phyloP scores from a whole-genome alignment of 805 yeast genomes.

The Ogataea saltuana region DNA sequence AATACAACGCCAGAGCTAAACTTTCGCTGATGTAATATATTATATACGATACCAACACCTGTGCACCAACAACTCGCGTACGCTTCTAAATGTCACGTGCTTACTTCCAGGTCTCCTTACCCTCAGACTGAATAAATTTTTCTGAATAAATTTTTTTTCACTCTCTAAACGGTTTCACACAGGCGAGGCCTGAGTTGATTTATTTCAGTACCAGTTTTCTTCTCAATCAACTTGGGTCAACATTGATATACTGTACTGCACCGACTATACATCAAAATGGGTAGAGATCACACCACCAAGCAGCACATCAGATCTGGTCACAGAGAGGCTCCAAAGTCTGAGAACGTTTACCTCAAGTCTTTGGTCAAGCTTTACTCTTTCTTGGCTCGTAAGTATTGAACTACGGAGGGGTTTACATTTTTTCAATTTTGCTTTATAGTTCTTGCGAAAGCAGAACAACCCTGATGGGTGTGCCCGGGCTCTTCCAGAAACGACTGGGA shows the following conservation, averaged over 20 bases:
- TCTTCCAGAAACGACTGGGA: conserved; percentile 7
- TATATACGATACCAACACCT: neutral
- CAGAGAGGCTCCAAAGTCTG: conserved; percentile 99
- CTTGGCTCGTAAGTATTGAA: conserved; percentile 91
- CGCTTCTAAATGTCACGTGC: conserved; percentile 3
- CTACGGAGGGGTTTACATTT: conserved; percentile 8
- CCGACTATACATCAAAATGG: conserved; percentile 56
- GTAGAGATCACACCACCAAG: conserved; percentile 95
- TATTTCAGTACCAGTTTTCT: neutral
- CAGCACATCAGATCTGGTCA: conserved; percentile 95
- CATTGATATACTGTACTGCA: neutral
- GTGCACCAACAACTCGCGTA: neutral
- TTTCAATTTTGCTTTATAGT: conserved; percentile 28
- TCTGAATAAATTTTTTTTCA: neutral
- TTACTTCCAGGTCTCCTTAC: neutral
- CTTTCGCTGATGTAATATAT: neutral
- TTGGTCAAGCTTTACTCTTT: conserved; percentile 97
- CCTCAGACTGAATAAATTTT: conserved; percentile 4
- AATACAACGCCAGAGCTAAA: neutral
- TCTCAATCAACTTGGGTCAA: neutral
- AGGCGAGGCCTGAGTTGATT: neutral
- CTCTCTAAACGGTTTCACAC: conserved; percentile 4
- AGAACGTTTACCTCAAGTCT: conserved; percentile 97
- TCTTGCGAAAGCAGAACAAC: conserved; percentile 6
- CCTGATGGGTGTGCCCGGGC: neutral